Evolutionary conservation across 805 yeast genomes (phyloP), one percentile per base, ranked within the genome.

Genomic region (Grigorovia jiainica): DNA sequence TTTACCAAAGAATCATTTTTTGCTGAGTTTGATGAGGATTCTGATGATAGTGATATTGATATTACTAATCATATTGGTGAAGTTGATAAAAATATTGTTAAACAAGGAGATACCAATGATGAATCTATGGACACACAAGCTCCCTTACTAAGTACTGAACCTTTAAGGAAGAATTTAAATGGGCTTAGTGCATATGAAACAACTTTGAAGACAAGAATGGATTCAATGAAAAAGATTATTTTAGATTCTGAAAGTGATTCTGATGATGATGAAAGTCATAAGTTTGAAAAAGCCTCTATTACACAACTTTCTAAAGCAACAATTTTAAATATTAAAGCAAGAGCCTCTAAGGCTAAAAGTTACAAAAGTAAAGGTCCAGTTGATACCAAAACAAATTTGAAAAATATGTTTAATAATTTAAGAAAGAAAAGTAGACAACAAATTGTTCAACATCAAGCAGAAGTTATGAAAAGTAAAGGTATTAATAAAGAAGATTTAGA

Each of bases 361-460:
- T 19, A 25, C 2, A 18, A 31, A 1, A 19, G 23, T 2, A 34
- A 34, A 16, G 10, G 17, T 17, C 30, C 21, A 35, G 13, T 8
- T 15, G 42, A 40, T n/a, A 47, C 42, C 15, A 47, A 47, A 4
- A 31, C 55, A 10, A 52, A 58, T 2, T 51, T 55, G 17, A 60
- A 57, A 18, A 52, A 55, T 11, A 54, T 75, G 29, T 61, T 70
- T 36, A 44, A 49, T 9, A 54, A 55, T 9, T 60, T 75, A 44
- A 65, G 66, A 45, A 60, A 58, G 36, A 73, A 73, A 4, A 71
- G 73, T 37, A 65, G 67, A 34, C 57, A 64, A 36, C 82, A 76
- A 51, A 65, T 76, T 48, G 63, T 71, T 42, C 61, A 72, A 32
- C 72, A 72, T 48, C 69, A 70, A 53, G 73, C 66, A 47, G 67